A percentile compares a stretch with the other conserved stretches of the same genome.
phyloP scores from a whole-genome alignment of 164 flowering plant species.

The Umbilicus rupestris region DNA sequence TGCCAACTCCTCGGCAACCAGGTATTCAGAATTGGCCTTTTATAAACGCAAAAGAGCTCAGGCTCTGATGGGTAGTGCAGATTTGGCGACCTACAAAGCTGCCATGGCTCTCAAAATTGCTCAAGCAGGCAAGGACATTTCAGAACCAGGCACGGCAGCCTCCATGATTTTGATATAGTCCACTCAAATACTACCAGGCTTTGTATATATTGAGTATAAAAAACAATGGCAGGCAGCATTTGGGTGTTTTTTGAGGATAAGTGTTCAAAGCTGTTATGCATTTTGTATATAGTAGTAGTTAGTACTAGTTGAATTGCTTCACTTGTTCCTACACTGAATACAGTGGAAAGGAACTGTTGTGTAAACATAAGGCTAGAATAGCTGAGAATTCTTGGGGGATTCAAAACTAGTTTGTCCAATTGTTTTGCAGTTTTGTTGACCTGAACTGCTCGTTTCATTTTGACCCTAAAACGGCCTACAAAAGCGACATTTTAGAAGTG shows the following conservation, averaged over 20 bases:
- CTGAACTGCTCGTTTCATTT: no score
- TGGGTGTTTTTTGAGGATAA: neutral
- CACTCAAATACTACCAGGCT: no score
- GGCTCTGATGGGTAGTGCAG: conserved; percentile 54
- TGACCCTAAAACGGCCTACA: no score
- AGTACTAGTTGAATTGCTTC: neutral
- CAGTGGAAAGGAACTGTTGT: no score
- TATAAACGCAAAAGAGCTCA: conserved; percentile 59
- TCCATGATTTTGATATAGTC: conserved; percentile 1
- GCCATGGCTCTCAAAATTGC: conserved; percentile 56
- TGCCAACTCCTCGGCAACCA: conserved; percentile 34
- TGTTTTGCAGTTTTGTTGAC: no score
- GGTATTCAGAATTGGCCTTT: conserved; percentile 32
- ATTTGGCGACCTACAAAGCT: conserved; percentile 59
- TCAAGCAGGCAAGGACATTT: conserved; percentile 31
- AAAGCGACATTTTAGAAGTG: no score
- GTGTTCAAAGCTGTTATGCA: no score
- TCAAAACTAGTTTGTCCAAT: no score
- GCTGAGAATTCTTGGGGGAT: no score
- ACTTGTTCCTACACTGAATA: no score
- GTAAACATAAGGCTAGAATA: no score
- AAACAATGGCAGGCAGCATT: neutral
- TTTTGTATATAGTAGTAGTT: neutral
- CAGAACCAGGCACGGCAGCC: conserved; percentile 19
- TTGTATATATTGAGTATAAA: neutral